Evolutionary conservation across 78 protist species (phyloP), one percentile per base, ranked within the genome.

Genomic region (Trichosphaerium sp.): DNA sequence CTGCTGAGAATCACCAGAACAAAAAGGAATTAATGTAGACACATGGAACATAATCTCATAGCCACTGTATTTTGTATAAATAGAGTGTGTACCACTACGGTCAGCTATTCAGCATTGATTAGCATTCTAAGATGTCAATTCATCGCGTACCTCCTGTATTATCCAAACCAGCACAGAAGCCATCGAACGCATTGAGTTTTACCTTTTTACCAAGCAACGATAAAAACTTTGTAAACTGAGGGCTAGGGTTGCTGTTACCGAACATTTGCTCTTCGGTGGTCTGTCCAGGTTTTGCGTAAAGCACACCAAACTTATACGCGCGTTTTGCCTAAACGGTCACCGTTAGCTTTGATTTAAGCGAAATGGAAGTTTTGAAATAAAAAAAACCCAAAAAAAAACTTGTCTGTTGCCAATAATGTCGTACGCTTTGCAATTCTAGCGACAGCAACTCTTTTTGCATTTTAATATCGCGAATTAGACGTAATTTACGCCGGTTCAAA

Each of bases 31-130:
- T 48, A 81, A 15, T 6, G 88, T 62, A 1, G 78, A 18, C n/a
- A 88, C 89, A 49, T 88, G 93, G 52, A 55, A 88, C 88, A 83
- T 88, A 31, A 88, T 64, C 69, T 88, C 83, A 43, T 57, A 65
- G 1, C 52, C 71, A 25, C 54, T 28, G 38, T 58, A 64, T 21
- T 31, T 21, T 23, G 66, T 41, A 58, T 61, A 74, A 48, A 88
- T 71, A 15, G 85, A 71, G 28, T 73, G 59, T 15, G 55, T 49
- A 25, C 92, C 88, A 37, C 86, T 65, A 26, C 61, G 44, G 31
- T 75, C 78, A 28, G 57, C 54, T 23, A 7, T 18, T 4, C n/a
- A 21, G 28, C 18, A 21, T 18, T 44, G 28, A 44, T 18, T 44
- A 18, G 18, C 51, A 44, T 44, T 34, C 11, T 34, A 35, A 54